phyloP scores from a whole-genome alignment of 371 early-diverging fungal species.

The Lichtheimia hyalospora region DNA sequence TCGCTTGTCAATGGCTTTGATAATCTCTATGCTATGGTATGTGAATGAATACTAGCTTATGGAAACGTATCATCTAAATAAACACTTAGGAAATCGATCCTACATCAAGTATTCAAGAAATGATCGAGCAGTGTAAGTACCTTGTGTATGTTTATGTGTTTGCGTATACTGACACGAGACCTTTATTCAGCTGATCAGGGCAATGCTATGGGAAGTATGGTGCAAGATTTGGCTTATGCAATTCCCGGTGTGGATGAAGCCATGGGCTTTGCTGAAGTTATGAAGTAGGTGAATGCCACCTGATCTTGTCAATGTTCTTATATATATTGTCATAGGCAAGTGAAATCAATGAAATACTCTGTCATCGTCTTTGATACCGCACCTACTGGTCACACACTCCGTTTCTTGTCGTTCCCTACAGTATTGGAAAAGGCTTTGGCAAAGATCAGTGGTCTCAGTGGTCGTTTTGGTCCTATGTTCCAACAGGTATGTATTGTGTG shows the following conservation, averaged over 20 bases:
- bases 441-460: constrained; percentile 90
- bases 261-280: constrained; percentile 98
- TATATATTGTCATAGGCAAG: constrained; percentile 56
- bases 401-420: constrained; percentile 96
- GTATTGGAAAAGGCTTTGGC: constrained; percentile 95
- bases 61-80: background rate
- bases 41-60: background rate
- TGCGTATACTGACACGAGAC: background rate
- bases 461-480: constrained; percentile 94
- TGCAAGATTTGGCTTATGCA: constrained; percentile 96
- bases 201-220: constrained; percentile 73
- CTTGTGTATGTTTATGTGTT: no score
- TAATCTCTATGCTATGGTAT: constrained; percentile 95
- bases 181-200: constrained; percentile 63
- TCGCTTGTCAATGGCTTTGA: constrained; percentile 92
- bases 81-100: constrained; percentile 95
- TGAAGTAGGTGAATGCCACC: constrained; percentile 77
- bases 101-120: constrained; percentile 93
- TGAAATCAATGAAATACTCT: constrained; percentile 97
- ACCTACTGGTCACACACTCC: constrained; percentile 98
- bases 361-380: constrained; percentile 99
- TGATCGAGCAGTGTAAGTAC: constrained; percentile 84
- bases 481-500: constrained; percentile 58
- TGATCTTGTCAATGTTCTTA: background rate
- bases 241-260: constrained; percentile 99